A percentile compares a stretch with the other conserved stretches of the same genome.
phyloP scores from a whole-genome alignment of 495 filamentous ascomycete species.

The Trichoderma orchidacearum region DNA sequence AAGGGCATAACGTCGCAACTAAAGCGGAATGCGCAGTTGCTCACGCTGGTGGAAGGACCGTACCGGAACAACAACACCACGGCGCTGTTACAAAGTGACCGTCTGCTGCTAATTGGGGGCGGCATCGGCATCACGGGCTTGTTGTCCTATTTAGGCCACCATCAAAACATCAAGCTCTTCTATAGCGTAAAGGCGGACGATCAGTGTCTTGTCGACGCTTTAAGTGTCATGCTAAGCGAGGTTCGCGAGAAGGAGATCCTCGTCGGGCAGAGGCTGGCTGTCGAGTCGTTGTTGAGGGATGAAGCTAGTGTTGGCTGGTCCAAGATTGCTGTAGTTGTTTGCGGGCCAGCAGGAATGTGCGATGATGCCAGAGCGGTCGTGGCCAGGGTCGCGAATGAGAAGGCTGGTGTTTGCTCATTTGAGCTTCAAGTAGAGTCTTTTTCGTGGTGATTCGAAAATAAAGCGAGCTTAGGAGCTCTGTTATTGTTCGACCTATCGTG shows the following conservation, averaged over 20 bases:
- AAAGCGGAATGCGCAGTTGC: constrained; percentile 4
- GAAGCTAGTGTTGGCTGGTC: constrained; percentile 15
- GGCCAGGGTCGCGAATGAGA: constrained; percentile 1
- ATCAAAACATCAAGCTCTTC: constrained; percentile 23
- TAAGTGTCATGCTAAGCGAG: constrained; percentile 11
- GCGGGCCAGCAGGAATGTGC: constrained; percentile 17
- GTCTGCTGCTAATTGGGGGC: constrained; percentile 26
- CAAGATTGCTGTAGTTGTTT: constrained; percentile 23
- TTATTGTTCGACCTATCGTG: too few species aligned
- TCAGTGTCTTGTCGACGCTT: constrained; percentile 7
- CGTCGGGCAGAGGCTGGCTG: constrained; percentile 17
- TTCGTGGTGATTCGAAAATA: constrained; percentile 12
- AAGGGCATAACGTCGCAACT: constrained; percentile 16
- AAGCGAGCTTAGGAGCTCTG: too few species aligned
- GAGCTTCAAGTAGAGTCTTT: constrained; percentile 13
- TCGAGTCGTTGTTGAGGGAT: constrained; percentile 9
- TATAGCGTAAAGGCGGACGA: constrained; percentile 18
- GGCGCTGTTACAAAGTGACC: constrained; percentile 11
- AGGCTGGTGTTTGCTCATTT: constrained; percentile 2
- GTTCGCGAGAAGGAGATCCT: constrained; percentile 14
- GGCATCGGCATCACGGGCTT: constrained; percentile 30
- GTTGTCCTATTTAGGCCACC: constrained; percentile 11
- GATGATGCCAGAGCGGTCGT: constrained; percentile 11
- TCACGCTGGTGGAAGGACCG: constrained; percentile 18
- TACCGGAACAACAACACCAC: constrained; percentile 6